phyloP scores from a whole-genome alignment of 2,329 filamentous ascomycete genomes.

The Neonectria coccinea region DNA sequence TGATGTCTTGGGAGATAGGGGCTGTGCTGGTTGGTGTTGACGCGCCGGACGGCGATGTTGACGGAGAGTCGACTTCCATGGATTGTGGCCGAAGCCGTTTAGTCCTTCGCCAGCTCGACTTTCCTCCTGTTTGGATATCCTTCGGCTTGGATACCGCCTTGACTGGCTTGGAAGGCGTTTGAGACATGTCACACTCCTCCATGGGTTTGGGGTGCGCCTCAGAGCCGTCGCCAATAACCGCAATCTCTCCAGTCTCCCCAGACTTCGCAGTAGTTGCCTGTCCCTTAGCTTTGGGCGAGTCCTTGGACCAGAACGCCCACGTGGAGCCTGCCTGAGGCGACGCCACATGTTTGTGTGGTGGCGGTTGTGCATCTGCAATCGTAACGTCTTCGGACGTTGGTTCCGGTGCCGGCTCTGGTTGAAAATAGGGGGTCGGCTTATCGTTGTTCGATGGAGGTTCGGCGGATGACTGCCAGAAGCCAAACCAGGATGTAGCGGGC shows the following conservation, averaged over 20 bases:
- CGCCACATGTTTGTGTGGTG: slow-evolving; percentile 47
- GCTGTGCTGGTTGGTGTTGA: slow-evolving; percentile 39
- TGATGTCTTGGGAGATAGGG: slow-evolving; percentile 33
- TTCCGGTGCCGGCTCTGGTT: slow-evolving; percentile 33
- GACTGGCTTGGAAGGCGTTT: slow-evolving; percentile 50
- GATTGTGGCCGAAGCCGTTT: slow-evolving; percentile 62
- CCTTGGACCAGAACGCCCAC: slow-evolving; percentile 85
- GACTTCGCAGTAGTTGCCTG: slow-evolving; percentile 53
- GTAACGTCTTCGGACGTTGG: slow-evolving; percentile 53
- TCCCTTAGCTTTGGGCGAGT: slow-evolving; percentile 55
- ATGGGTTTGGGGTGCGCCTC: slow-evolving; percentile 66
- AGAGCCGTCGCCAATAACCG: slow-evolving; percentile 68
- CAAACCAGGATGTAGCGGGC: slow-evolving; percentile 54
- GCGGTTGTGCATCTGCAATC: slow-evolving; percentile 56
- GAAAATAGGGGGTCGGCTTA: slow-evolving; percentile 24
- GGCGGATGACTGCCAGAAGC: slow-evolving; percentile 52
- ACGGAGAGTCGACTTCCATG: slow-evolving; percentile 58
- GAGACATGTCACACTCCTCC: slow-evolving; percentile 57
- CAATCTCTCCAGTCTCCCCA: slow-evolving; percentile 65
- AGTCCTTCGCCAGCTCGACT: slow-evolving; percentile 55
- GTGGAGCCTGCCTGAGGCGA: slow-evolving; percentile 70
- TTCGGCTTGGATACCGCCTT: slow-evolving; percentile 47
- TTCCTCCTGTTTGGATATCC: slow-evolving; percentile 43
- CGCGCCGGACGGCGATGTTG: slow-evolving; percentile 44
- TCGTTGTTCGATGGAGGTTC: slow-evolving; percentile 32